Base-by-base conservation (phyloP, 2,329 filamentous ascomycete genomes). In the Fusarium setosum region DNA sequence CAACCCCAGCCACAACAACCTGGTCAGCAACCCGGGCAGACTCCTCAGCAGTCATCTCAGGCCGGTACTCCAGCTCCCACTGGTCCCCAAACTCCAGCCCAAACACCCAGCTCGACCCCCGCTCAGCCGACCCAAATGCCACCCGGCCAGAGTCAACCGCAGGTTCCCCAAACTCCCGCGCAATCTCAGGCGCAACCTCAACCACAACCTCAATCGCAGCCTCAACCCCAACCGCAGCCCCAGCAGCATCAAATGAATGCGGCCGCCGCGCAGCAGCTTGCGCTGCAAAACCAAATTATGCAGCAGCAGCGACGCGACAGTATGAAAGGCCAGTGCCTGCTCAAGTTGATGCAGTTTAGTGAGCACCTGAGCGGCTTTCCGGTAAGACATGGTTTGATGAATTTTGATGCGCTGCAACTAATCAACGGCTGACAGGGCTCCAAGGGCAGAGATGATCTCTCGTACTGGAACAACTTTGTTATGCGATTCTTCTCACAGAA, bases 381-480 rank as follows among this genome's bases (percentile, higher is more conserved):
- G 34, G 84, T 87, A 76, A 71, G 83, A 59, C 10, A 13, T 26
- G 4, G 3, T 11, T 29, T 20, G 26, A 44, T 12, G 11, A 31
- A 11, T 20, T n/a, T 13, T 15, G 20, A 5, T 17, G 34, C 32
- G 5, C 5, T 2, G 9, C 21, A 31, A 47, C 50, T 49, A 34
- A 65, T 38, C 65, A 37, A 26, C 17, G 18, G 35, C 48, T 37
- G 48, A 53, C 72, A 88, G 85, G 84, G 82, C 49, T 76, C 82
- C 13, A 88, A 87, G 71, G 84, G 86, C 67, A 85, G 86, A 61
- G 89, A 90, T 59, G 91, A 94, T 72, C 79, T 97, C 5, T 78
- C 82, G 1, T 91, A 92, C 72, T 98, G 95, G 95, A 86, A 91
- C 66, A 79, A 79, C 6, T 96, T 97, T 70, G 93, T 97, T 17